Percentiles rank a stretch among this genome's conserved stretches.
phyloP scores from a whole-genome alignment of 1,139 yeast genomes.

The Hyphopichia pseudoburtonii region DNA sequence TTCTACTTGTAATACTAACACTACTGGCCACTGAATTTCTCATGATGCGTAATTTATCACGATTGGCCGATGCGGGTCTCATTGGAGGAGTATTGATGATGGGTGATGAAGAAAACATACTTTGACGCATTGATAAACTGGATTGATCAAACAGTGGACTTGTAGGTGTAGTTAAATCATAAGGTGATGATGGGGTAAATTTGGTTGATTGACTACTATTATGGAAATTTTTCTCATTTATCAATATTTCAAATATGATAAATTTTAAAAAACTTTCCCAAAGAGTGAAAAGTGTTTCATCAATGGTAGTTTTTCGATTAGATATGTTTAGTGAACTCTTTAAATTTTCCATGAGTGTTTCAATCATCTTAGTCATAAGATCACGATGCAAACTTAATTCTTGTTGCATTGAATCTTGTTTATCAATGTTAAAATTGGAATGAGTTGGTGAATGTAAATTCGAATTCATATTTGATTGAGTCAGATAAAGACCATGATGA shows the following conservation, averaged over 20 bases:
- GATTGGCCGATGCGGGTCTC: not conserved
- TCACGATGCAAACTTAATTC: constrained; percentile 7
- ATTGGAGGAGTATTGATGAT: not conserved
- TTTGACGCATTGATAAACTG: too few relatives aligned
- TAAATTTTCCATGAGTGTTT: constrained; percentile 16
- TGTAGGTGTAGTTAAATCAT: not conserved
- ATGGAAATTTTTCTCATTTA: constrained; percentile 1
- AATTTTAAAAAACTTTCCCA: constrained; percentile 21
- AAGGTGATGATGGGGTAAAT: not conserved
- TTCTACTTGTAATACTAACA: constrained; percentile 10
- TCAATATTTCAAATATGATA: constrained; percentile 12
- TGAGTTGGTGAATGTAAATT: constrained; percentile 3
- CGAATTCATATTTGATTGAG: constrained; percentile 7
- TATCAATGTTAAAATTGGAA: not conserved
- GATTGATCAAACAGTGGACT: too few relatives aligned
- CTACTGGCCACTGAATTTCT: constrained; percentile 11
- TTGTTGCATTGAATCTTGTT: not conserved
- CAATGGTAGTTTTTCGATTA: not conserved
- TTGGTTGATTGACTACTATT: too few relatives aligned
- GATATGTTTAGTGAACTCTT: constrained; percentile 7
- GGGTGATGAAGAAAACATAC: not conserved
- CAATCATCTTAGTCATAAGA: constrained; percentile 14
- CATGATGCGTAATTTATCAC: constrained; percentile 1
- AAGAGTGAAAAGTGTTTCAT: constrained; percentile 8
- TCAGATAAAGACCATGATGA: constrained; percentile 17